Percentiles rank a stretch among this genome's conserved stretches.
phyloP scores from a whole-genome alignment of 345 rosid species.

The Eutrema heterophyllum region DNA sequence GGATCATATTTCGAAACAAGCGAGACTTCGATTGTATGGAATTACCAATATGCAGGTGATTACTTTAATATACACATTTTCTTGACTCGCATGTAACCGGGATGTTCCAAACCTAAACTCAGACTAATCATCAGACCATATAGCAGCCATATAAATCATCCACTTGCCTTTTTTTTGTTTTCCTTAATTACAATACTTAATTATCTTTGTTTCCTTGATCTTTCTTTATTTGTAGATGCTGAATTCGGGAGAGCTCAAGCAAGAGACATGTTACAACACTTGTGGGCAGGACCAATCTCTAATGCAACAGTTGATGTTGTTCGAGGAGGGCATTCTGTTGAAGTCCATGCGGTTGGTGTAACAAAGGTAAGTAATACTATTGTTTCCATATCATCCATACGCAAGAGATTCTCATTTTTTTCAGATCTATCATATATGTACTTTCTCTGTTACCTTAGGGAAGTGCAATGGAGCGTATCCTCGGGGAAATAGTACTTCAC shows the following conservation, averaged over 20 bases:
- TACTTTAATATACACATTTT: background rate
- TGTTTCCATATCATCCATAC: background rate
- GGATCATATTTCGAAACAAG: conserved; percentile 73
- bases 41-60: conserved; percentile 88
- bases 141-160: background rate
- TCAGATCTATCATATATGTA: background rate
- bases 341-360: conserved; percentile 94
- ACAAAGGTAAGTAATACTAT: conserved; percentile 58
- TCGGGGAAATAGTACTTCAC: conserved; percentile 73
- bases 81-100: background rate
- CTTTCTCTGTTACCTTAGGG: conserved; percentile 50
- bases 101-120: background rate
- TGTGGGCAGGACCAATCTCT: conserved; percentile 96
- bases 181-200: background rate
- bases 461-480: conserved; percentile 80
- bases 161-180: background rate
- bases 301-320: conserved; percentile 96
- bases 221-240: conserved; percentile 49
- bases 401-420: background rate
- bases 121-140: background rate
- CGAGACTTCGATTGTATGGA: conserved; percentile 92
- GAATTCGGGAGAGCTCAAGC: conserved; percentile 97
- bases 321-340: conserved; percentile 83
- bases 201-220: background rate
- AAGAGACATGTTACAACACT: conserved; percentile 96